A percentile compares a stretch with the other conserved stretches of the same genome.
Evolutionary conservation across 78 protist species (phyloP).

Genomic region (Tieghemostelium lacteum): DNA sequence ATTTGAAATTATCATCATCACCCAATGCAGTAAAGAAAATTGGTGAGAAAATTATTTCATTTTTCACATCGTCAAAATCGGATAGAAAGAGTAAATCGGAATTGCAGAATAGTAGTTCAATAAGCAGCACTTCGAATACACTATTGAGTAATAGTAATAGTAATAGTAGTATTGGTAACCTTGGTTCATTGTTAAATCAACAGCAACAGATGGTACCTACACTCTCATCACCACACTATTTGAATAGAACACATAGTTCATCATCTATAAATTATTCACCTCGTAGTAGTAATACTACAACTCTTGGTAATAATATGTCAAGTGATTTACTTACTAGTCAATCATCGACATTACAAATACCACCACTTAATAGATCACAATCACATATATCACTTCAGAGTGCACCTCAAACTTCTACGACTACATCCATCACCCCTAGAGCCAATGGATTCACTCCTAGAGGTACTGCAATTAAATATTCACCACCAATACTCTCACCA

Average conservation of each 20-base stretch:
- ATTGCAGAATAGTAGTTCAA: too few relatives aligned
- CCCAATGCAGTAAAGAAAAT: neutral
- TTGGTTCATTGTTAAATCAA: neutral
- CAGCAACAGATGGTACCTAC: neutral
- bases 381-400: constrained; percentile 25
- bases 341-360: neutral
- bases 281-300: neutral
- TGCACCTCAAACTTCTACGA: neutral
- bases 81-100: too few relatives aligned
- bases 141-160: constrained; percentile 11
- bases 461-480: neutral
- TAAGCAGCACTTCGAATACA: too few relatives aligned
- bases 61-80: neutral
- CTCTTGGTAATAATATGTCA: neutral
- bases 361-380: constrained; percentile 32
- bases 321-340: neutral
- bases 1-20: neutral
- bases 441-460: neutral
- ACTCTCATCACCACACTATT: neutral
- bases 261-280: constrained; percentile 2
- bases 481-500: neutral
- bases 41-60: neutral
- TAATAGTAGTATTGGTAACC: too few relatives aligned
- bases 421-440: neutral
- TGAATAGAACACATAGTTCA: constrained; percentile 15